phyloP scores from a whole-genome alignment of 2,329 filamentous ascomycete genomes.

The Colletotrichum tofieldiae region DNA sequence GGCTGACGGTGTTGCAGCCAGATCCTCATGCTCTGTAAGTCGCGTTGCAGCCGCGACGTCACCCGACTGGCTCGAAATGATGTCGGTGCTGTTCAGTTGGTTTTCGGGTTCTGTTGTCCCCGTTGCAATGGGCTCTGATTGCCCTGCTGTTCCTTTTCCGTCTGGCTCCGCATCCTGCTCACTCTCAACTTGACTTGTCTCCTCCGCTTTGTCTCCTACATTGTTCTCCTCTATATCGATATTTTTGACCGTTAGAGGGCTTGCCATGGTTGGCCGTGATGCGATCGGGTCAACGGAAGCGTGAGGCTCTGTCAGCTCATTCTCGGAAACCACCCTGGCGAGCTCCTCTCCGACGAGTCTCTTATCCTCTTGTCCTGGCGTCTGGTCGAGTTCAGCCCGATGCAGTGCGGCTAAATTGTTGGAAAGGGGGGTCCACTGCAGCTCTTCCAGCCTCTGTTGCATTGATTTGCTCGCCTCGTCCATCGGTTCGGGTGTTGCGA shows the following conservation, averaged over 20 bases:
- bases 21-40: not conserved
- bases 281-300: constrained; percentile 8
- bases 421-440: constrained; percentile 41
- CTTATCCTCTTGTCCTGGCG: constrained; percentile 20
- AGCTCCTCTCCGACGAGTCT: constrained; percentile 16
- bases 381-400: constrained; percentile 25
- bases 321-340: constrained; percentile 5
- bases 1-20: not conserved
- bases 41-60: constrained; percentile 22
- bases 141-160: constrained; percentile 28
- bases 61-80: constrained; percentile 2
- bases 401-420: constrained; percentile 4
- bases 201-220: not conserved
- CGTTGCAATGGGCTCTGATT: constrained; percentile 32
- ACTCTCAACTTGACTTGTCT: not conserved
- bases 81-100: constrained; percentile 31
- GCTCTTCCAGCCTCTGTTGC: constrained; percentile 37
- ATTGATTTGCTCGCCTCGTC: constrained; percentile 30
- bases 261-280: constrained; percentile 12
- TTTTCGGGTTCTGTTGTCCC: constrained; percentile 45
- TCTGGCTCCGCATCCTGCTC: not conserved
- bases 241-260: constrained; percentile 28
- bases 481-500: constrained; percentile 26
- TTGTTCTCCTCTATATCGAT: not conserved
- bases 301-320: not conserved